A percentile compares a stretch with the other conserved stretches of the same genome.
These are phyloP conservation scores for Morella rubra DNA, from an alignment of 306 rosid species.

Conservation along the genomic window DNA sequence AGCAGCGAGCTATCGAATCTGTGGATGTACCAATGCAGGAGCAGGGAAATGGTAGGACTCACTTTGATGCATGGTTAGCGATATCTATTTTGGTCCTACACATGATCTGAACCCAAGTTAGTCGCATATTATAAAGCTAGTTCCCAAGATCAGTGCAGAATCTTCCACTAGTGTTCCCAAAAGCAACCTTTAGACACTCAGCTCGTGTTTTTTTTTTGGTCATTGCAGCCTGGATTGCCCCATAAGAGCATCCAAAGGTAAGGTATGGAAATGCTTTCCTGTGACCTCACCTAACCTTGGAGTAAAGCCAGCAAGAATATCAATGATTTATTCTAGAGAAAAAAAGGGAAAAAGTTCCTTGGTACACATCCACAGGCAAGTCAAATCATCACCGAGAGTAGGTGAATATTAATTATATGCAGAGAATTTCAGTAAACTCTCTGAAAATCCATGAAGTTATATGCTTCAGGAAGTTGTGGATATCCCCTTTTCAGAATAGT, in stretches of 20 bases:
- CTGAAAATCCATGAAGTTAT: no score
- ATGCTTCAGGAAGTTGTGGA: no score
- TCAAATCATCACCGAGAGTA: no score
- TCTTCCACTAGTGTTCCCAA: no score
- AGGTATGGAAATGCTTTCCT: not conserved
- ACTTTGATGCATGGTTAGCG: not conserved
- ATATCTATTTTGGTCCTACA: not conserved
- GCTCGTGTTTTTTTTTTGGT: not conserved
- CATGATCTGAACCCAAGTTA: not conserved
- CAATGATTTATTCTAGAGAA: not conserved
- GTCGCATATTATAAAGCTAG: no score
- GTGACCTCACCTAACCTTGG: not conserved
- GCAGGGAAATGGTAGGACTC: not conserved
- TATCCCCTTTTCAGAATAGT: no score
- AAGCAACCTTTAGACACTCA: not conserved
- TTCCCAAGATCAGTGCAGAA: no score
- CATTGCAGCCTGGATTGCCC: not conserved
- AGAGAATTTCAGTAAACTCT: no score
- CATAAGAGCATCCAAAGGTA: not conserved
- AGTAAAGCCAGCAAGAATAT: not conserved
- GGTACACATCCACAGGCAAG: no score
- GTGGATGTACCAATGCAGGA: slow-evolving; percentile 24
- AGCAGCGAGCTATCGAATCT: slow-evolving; percentile 8
- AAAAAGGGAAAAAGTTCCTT: no score
- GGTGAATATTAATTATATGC: no score